These are phyloP conservation scores for Erodium trifolium DNA, from an alignment of 441 rosid genomes.

Conservation along the genomic window DNA sequence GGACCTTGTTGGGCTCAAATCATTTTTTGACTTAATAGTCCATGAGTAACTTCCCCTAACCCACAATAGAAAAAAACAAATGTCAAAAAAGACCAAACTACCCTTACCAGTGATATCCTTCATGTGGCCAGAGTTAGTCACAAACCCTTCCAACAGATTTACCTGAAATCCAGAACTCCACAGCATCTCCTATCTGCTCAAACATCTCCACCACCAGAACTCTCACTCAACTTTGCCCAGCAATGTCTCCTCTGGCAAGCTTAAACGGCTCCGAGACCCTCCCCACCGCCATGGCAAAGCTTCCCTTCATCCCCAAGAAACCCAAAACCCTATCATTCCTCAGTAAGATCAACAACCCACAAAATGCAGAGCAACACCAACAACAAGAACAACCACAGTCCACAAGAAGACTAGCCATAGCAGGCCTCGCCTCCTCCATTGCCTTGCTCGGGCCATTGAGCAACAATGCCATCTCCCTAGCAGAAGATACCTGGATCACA, in stretches of 20 bases:
- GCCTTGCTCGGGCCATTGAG: conserved; percentile 24
- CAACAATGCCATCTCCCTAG: conserved; percentile 33
- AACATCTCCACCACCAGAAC: not conserved
- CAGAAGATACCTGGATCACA: conserved; percentile 66
- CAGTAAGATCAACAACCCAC: conserved; percentile 20
- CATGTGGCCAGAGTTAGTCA: conserved; percentile 30
- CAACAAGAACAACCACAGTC: conserved; percentile 22
- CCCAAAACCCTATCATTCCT: conserved; percentile 21
- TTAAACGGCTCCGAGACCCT: conserved; percentile 30
- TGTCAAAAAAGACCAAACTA: conserved; percentile 22
- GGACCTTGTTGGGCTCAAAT: not conserved
- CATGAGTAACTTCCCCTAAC: not conserved
- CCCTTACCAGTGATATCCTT: conserved; percentile 38
- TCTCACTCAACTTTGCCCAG: not conserved
- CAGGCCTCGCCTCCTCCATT: conserved; percentile 40
- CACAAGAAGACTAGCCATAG: conserved; percentile 40
- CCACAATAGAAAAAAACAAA: not conserved
- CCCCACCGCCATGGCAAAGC: conserved; percentile 26
- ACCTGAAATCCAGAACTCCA: conserved; percentile 19
- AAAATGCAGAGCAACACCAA: not conserved
- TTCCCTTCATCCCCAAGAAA: conserved; percentile 23
- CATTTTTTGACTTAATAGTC: not conserved
- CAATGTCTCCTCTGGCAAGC: conserved; percentile 43
- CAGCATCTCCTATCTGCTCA: not conserved
- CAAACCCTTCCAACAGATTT: conserved; percentile 20